Evolutionary conservation across 495 filamentous ascomycete species (phyloP), one percentile per base, ranked within the genome.

Genomic region (Staphylotrichum longicolle): DNA sequence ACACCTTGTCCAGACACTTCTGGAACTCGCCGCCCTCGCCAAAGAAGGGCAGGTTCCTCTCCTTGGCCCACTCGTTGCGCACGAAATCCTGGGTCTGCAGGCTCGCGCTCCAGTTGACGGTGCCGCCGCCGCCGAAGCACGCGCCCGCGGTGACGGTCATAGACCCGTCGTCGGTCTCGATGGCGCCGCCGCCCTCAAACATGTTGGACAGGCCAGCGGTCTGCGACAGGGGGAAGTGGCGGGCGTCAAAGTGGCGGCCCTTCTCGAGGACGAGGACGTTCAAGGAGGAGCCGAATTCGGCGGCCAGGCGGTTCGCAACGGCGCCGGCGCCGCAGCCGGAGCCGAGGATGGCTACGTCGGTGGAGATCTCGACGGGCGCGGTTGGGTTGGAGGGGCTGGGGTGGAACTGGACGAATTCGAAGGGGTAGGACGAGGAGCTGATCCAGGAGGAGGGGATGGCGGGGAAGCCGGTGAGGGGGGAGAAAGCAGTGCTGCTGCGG

Each of bases 271-370:
- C 91, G 4, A 96, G 70, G 27, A 96, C 91, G 7, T 75, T 76
- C 53, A 88, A 73, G n/a, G 85, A 89, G 3, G 84, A 41, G 3
- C 65, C 65, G 10, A 67, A 64, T 15, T 52, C 88, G 66, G 91
- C 86, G 10, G 91, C 86, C 5, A 96, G 75, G 33, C 87, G 88
- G 74, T 91, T 91, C 11, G 93, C 91, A 35, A 82, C 83, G 0
- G 96, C 91, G 1, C 80, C 89, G n/a, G 89, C 91, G 53, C 93
- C 93, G 66, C 89, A 93, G 15, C 93, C 93, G 54, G 88, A 92
- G 2, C 93, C 93, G 6, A 96, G 81, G 61, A 96, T 85, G 14
- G 95, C 85, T 2, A 95, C 86, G 69, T 96, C 93, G 4, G 86
- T 87, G 44, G 93, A 86, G 54, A 96, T 68, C 1, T 77, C 82